Conservation (phyloP, 2,329 filamentous ascomycete genomes). For the Colletotrichum sp. region DNA sequence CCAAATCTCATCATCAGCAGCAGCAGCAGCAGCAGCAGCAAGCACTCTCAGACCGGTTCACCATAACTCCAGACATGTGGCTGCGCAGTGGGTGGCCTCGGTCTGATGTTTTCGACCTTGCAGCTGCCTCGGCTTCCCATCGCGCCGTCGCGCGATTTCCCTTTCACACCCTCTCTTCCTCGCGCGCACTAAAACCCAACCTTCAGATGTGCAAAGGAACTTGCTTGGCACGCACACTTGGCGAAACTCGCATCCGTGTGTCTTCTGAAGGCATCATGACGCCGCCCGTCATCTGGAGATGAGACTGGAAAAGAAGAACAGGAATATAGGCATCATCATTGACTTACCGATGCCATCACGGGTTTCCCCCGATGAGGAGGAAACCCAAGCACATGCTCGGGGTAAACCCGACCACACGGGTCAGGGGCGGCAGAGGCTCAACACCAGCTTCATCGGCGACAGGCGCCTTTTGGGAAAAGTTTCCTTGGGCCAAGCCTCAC, state of each 20-base stretch:
- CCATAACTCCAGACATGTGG: neutral
- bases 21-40: neutral
- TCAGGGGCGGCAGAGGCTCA: neutral
- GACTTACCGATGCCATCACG: neutral
- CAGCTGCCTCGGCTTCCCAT: neutral
- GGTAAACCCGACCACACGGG: neutral
- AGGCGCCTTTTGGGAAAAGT: neutral
- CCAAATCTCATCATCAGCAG: neutral
- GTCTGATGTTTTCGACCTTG: neutral
- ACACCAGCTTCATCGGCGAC: neutral
- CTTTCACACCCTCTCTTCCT: neutral
- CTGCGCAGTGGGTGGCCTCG: neutral
- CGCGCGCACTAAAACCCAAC: neutral
- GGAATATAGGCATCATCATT: neutral
- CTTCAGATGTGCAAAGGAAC: neutral
- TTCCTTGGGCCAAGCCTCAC: constrained; percentile 8
- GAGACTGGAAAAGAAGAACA: neutral
- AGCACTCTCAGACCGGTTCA: neutral
- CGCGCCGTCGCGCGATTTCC: neutral
- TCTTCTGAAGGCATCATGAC: neutral
- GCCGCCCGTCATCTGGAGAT: neutral
- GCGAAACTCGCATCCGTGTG: neutral
- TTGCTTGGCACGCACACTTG: neutral
- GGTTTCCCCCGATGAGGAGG: neutral
- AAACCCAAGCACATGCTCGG: neutral